Evolutionary conservation across 177 flowering plant genomes (phyloP), one percentile per base, ranked within the genome.

Genomic region (Tripterygium wilfordii): DNA sequence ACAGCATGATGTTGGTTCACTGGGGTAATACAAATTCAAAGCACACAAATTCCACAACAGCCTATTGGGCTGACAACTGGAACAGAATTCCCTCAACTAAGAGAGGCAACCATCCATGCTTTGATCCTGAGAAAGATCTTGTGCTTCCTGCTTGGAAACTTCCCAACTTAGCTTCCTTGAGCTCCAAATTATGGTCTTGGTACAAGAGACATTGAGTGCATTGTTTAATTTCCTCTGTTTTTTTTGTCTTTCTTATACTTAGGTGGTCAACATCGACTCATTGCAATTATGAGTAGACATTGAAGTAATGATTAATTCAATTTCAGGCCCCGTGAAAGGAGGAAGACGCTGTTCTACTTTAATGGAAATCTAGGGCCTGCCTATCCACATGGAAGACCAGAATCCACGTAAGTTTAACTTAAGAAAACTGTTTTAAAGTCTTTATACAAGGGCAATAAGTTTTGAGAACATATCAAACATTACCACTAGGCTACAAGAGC

Each of bases 1-100:
- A 71, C 62, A 92, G 98, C 68, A 92, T 82, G 96, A 92, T 92
- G 98, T 67, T 92, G 70, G 96, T 89, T 56, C 98, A 92, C 60
- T 92, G 98, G 98, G 98, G 98, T 24, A 92, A 92, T 62, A 88
- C 98, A 44, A 92, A 92, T 56, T 69, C 88, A 50, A 92, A 86
- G 75, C 95, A 92, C 60, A 88, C 83, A 35, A 77, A 79, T 61
- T 92, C 98, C 45, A 92, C 98, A 42, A 92, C 96, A 36, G 96
- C 98, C 45, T 92, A 92, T 60, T 79, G 79, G 82, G 79, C 71
- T 49, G 98, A 92, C 70, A 84, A 80, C 69, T 92, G 98, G 98
- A 82, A 88, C 56, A 23, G 3, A 2, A 78, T 92, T 62, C 65
- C 98, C 60, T 45, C 81, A 42, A 64, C 57, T 38, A 74, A 60